Percentiles rank a stretch among this genome's conserved stretches.
These are phyloP conservation scores for Syncephalis fuscata DNA, from an alignment of 371 early-diverging fungal species.

Conservation along the genomic window DNA sequence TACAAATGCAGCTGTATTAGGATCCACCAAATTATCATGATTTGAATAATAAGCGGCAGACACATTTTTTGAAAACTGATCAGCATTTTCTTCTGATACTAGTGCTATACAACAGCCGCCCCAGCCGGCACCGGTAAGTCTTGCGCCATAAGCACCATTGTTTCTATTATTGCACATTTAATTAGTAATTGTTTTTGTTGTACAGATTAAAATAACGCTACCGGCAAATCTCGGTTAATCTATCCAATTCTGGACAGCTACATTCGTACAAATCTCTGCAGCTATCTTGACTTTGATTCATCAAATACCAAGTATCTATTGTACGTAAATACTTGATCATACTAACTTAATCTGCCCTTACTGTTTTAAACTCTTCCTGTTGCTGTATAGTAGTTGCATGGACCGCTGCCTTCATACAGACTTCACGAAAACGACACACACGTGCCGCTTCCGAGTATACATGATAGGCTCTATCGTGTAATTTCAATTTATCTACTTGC, in stretches of 20 bases:
- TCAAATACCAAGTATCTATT: too few species aligned
- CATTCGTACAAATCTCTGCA: slow-evolving; percentile 75
- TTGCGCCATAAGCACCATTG: slow-evolving; percentile 57
- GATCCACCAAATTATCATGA: too few species aligned
- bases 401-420: slow-evolving; percentile 23
- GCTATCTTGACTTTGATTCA: slow-evolving; percentile 77
- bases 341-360: too few species aligned
- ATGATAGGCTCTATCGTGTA: slow-evolving; percentile 67
- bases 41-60: neutral
- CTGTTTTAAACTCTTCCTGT: slow-evolving; percentile 11
- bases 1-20: too few species aligned
- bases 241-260: slow-evolving; percentile 74
- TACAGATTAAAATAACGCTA: slow-evolving; percentile 9
- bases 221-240: slow-evolving; percentile 52
- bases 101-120: slow-evolving; percentile 86
- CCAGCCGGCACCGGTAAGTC: slow-evolving; percentile 94
- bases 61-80: slow-evolving; percentile 26
- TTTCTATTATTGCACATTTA: slow-evolving; percentile 4
- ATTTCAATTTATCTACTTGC: slow-evolving; percentile 49
- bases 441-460: slow-evolving; percentile 69
- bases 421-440: slow-evolving; percentile 58
- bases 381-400: slow-evolving; percentile 7
- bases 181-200: slow-evolving; percentile 5
- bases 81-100: slow-evolving; percentile 43
- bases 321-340: too few species aligned